phyloP scores from a whole-genome alignment of 2,329 filamentous ascomycete species.

The Neonectria coccinea region DNA sequence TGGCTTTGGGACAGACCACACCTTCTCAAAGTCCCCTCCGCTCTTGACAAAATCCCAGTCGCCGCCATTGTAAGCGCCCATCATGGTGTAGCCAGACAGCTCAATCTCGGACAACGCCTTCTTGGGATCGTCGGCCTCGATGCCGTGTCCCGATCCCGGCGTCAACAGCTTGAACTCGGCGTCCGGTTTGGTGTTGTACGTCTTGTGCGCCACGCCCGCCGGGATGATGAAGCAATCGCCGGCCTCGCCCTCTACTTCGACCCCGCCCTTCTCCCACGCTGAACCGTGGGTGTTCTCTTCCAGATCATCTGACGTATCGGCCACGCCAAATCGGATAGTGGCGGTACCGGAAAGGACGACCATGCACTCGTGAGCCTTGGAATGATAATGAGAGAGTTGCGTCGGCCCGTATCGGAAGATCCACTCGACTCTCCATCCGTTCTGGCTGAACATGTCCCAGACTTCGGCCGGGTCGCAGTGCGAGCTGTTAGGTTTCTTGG shows the following conservation, averaged over 20 bases:
- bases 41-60: constrained; percentile 39
- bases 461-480: constrained; percentile 53
- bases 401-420: constrained; percentile 67
- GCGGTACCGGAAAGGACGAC: constrained; percentile 65
- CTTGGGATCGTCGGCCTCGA: constrained; percentile 51
- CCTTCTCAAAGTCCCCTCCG: constrained; percentile 37
- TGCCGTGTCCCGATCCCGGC: constrained; percentile 56
- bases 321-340: constrained; percentile 66
- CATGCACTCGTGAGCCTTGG: constrained; percentile 68
- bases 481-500: background rate
- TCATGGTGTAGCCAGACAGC: constrained; percentile 47
- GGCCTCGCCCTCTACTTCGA: constrained; percentile 59
- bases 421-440: constrained; percentile 67
- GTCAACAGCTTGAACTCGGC: constrained; percentile 52
- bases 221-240: constrained; percentile 72
- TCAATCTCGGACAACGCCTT: constrained; percentile 52
- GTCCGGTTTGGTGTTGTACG: constrained; percentile 55
- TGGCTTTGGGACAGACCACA: constrained; percentile 38
- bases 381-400: constrained; percentile 69
- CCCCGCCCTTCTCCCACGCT: constrained; percentile 58
- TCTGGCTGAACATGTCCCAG: constrained; percentile 54
- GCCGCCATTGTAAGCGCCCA: constrained; percentile 62
- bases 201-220: constrained; percentile 67
- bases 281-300: constrained; percentile 55
- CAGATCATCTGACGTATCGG: constrained; percentile 56